phyloP scores from a whole-genome alignment of 768 basidiomycete species.

The Gymnopilus dilepis region DNA sequence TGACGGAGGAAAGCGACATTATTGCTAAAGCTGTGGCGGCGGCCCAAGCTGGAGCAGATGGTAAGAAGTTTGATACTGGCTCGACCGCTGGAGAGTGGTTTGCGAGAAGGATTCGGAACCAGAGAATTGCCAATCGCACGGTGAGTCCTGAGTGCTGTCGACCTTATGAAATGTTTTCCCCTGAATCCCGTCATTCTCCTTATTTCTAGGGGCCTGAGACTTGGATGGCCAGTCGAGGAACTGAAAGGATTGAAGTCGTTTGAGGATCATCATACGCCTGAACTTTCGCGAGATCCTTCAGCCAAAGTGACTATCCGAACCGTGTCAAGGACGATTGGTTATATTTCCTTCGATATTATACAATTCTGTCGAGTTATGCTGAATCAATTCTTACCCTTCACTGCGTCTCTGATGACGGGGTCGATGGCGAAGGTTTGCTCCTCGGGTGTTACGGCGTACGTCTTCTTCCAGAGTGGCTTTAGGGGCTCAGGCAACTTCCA shows the following conservation, averaged over 20 bases:
- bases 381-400: conserved; percentile 18
- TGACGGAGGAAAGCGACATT: conserved; percentile 53
- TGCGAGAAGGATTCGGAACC: conserved; percentile 47
- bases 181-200: neutral
- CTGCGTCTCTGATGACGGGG: conserved; percentile 36
- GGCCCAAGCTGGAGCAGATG: conserved; percentile 35
- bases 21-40: conserved; percentile 48
- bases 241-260: conserved; percentile 34
- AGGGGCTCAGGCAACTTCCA: conserved; percentile 43
- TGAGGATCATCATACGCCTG: no score
- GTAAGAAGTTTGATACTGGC: conserved; percentile 41
- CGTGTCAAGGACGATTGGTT: no score
- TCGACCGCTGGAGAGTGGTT: conserved; percentile 51
- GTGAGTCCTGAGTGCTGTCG: conserved; percentile 23
- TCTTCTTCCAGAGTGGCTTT: conserved; percentile 39
- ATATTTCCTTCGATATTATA: neutral
- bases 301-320: no score
- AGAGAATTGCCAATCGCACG: conserved; percentile 48
- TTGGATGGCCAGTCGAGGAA: conserved; percentile 53
- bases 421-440: conserved; percentile 43
- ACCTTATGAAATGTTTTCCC: neutral
- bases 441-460: conserved; percentile 40
- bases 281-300: no score
- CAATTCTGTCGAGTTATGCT: neutral
- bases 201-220: conserved; percentile 45